Base-by-base conservation (phyloP, 495 filamentous ascomycete genomes). In the Trichoderma reesei region DNA sequence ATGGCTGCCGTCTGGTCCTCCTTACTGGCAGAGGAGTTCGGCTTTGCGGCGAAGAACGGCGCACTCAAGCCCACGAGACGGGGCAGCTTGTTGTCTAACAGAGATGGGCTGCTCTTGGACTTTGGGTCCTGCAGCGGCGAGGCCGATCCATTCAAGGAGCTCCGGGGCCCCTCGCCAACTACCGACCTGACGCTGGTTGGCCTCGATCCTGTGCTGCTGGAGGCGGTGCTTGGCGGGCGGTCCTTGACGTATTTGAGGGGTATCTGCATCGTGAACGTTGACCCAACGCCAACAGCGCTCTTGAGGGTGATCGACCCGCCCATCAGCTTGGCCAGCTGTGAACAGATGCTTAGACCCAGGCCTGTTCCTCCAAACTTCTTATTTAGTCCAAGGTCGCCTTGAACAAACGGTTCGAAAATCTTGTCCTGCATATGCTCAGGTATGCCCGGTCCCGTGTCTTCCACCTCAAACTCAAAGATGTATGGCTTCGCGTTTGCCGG, bases 341-440 rank as follows among this genome's bases (percentile, higher is more conserved):
- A 84, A 71, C 90, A 96, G 68, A 97, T 97, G 67, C 88, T 91
- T 60, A 97, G 72, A 9, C 92, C 92, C 7, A 97, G 76, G n/a
- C 92, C 92, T 7, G 92, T 96, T 14, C 92, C 92, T 31, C 90
- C 91, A 70, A 88, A 94, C 67, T 93, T 95, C 71, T 91, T 95
- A 73, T 87, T 92, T 26, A 97, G 76, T 2, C 90, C 88, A 10
- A 94, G 76, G 71, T 97, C 92, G 1, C 90, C 92, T 74, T 97
- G 92, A 9, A 96, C 88, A 68, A 97, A 97, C 0, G 92, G 92
- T 71, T 97, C 92, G 75, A 97, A 97, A 34, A 97, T 89, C 66
- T 85, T 84, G 64, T 88, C 75, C 65, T 90, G 90, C 63, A 92
- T 82, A 60, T 85, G 74, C 33, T 83, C 82, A 0, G 91, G 87